These are phyloP conservation scores for Sorghum bicolor DNA, from an alignment of 176 grass and related monocot species.

Conservation along the genomic window DNA sequence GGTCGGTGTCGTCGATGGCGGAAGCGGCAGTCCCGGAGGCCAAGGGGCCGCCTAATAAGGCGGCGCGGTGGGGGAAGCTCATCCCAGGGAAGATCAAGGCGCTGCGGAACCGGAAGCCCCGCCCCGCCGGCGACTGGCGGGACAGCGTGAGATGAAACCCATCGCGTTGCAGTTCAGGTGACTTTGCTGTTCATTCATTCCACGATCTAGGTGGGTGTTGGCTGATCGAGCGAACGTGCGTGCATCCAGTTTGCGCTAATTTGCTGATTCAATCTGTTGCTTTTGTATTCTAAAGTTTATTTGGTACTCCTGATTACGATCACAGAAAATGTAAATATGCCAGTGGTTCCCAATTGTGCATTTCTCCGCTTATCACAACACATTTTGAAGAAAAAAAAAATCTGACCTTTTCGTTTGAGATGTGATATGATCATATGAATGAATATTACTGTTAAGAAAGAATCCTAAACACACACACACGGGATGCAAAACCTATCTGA, in stretches of 20 bases:
- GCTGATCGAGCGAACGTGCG: neutral
- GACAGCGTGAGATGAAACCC: neutral
- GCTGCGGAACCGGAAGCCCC: conserved; percentile 54
- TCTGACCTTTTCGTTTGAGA: neutral
- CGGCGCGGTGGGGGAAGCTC: conserved; percentile 42
- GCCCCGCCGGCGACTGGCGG: neutral
- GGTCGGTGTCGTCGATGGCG: conserved; percentile 25
- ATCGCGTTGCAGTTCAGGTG: neutral
- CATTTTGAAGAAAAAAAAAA: too few species aligned
- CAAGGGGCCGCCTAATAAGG: conserved; percentile 15
- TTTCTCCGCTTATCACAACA: neutral
- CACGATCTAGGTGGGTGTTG: neutral
- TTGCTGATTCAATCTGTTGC: neutral
- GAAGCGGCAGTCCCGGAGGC: neutral
- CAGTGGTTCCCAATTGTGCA: neutral
- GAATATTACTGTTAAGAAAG: too few species aligned
- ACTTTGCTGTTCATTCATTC: neutral
- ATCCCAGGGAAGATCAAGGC: conserved; percentile 62
- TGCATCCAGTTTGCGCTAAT: neutral
- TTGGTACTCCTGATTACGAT: neutral
- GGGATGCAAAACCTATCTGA: neutral
- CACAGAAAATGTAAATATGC: neutral
- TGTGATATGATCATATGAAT: too few species aligned
- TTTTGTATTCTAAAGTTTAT: neutral
- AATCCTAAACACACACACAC: too few species aligned